phyloP scores from a whole-genome alignment of 768 basidiomycete genomes.

The Termitomyces sp. region DNA sequence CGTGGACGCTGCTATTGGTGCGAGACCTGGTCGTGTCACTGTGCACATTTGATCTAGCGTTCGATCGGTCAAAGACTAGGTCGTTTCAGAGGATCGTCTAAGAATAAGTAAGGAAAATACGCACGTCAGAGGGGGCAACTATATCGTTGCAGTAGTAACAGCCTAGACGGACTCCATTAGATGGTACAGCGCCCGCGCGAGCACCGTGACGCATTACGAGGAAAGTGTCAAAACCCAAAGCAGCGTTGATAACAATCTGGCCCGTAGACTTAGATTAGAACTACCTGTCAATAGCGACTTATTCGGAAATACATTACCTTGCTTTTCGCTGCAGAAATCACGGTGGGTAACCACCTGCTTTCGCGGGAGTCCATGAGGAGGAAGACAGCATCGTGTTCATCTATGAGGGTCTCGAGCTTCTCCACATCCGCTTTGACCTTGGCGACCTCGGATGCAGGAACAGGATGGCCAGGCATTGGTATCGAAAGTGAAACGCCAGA shows the following conservation, averaged over 20 bases:
- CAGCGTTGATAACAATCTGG: slow-evolving; percentile 90
- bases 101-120: slow-evolving; percentile 10
- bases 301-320: slow-evolving; percentile 50
- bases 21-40: slow-evolving; percentile 91
- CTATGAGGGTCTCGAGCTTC: slow-evolving; percentile 71
- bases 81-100: background rate
- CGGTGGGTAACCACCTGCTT: slow-evolving; percentile 92
- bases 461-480: slow-evolving; percentile 97
- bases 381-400: slow-evolving; percentile 86
- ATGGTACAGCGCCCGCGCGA: slow-evolving; percentile 31
- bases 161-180: slow-evolving; percentile 48
- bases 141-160: slow-evolving; percentile 99
- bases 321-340: slow-evolving; percentile 75
- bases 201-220: slow-evolving; percentile 96
- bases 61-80: slow-evolving; percentile 57
- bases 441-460: slow-evolving; percentile 45
- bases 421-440: slow-evolving; percentile 63
- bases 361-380: slow-evolving; percentile 98
- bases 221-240: slow-evolving; percentile 92
- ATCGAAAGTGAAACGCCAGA: slow-evolving; percentile 73
- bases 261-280: background rate
- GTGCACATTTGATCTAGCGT: slow-evolving; percentile 99
- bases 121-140: slow-evolving; percentile 89
- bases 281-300: background rate
- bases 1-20: slow-evolving; percentile 85